Conservation (phyloP, 2,329 filamentous ascomycete genomes). For the Plectosphaerella plurivora region DNA sequence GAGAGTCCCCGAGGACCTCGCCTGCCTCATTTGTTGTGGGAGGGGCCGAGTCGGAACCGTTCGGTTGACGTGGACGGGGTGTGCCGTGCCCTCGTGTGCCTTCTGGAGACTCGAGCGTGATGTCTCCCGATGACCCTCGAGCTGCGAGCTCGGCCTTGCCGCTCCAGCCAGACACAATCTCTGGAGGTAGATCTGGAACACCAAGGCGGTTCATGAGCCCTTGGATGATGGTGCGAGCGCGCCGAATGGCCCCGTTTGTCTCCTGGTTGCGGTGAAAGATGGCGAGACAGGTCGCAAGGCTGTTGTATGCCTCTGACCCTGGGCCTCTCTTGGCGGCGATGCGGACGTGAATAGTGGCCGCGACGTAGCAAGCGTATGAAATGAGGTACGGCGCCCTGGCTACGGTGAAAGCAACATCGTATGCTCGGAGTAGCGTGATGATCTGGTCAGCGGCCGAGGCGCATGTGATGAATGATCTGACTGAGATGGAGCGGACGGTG, state of each 20-base stretch:
- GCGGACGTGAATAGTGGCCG: constrained; percentile 46
- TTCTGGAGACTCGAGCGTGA: neutral
- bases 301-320: constrained; percentile 31
- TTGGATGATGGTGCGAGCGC: constrained; percentile 38
- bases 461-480: constrained; percentile 39
- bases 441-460: constrained; percentile 41
- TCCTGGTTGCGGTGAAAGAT: constrained; percentile 44
- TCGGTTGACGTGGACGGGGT: neutral
- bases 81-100: neutral
- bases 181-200: constrained; percentile 13
- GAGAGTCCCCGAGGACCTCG: neutral
- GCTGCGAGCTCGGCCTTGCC: neutral
- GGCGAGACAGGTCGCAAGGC: constrained; percentile 37
- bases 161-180: neutral
- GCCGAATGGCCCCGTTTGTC: constrained; percentile 43
- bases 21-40: no score
- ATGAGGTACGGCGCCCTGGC: constrained; percentile 46
- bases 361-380: constrained; percentile 51
- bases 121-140: neutral
- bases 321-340: constrained; percentile 40
- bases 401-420: constrained; percentile 39
- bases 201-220: constrained; percentile 39
- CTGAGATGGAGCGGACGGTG: constrained; percentile 31
- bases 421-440: constrained; percentile 34
- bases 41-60: neutral